Evolutionary conservation across 768 basidiomycete species (phyloP).

Genomic region (Leccinum broughii): DNA sequence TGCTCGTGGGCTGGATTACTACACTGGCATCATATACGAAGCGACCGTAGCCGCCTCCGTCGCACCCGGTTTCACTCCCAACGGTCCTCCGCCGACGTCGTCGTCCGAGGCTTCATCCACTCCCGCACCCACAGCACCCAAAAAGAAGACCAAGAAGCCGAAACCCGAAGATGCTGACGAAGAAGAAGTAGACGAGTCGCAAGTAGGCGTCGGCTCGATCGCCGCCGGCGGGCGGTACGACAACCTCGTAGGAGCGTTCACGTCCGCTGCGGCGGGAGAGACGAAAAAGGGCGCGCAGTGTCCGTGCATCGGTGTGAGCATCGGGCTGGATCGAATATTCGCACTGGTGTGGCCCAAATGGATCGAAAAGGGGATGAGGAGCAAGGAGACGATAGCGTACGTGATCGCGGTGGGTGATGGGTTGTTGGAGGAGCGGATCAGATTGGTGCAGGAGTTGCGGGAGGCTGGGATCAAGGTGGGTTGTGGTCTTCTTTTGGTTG

Average conservation of each 20-base stretch:
- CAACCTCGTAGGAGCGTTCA: constrained; percentile 90
- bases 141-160: constrained; percentile 44
- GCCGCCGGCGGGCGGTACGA: constrained; percentile 99
- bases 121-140: constrained; percentile 23
- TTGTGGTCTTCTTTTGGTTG: neutral
- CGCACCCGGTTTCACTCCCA: constrained; percentile 73
- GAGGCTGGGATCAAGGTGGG: constrained; percentile 86
- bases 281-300: constrained; percentile 65
- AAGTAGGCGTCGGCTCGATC: constrained; percentile 97
- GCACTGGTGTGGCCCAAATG: constrained; percentile 88
- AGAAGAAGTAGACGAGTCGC: constrained; percentile 88
- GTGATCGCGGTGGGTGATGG: constrained; percentile 93
- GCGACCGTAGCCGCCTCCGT: constrained; percentile 92
- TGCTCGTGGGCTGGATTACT: constrained; percentile 97
- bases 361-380: constrained; percentile 74
- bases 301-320: constrained; percentile 90
- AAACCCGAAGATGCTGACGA: constrained; percentile 49
- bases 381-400: constrained; percentile 92
- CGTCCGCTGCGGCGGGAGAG: constrained; percentile 74
- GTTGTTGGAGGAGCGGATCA: constrained; percentile 80
- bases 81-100: constrained; percentile 44
- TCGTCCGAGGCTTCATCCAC: constrained; percentile 27
- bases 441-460: constrained; percentile 75
- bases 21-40: constrained; percentile 98
- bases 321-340: constrained; percentile 93